Evolutionary conservation across 495 filamentous ascomycete genomes (phyloP).

Genomic region (Rhizodiscina lignyota): DNA sequence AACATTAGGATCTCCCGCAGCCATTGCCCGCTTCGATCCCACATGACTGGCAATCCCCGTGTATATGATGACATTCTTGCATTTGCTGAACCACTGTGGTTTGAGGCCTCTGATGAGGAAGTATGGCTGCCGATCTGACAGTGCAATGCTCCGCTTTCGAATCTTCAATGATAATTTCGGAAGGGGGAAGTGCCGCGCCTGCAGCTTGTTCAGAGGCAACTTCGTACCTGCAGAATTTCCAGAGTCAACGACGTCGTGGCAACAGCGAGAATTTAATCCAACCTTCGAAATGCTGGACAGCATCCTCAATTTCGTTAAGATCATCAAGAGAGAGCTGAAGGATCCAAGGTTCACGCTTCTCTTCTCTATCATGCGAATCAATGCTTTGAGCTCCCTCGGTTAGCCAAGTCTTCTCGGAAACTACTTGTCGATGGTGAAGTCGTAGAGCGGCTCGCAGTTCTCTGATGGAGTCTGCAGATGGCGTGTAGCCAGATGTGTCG

Average conservation of each 20-base stretch:
- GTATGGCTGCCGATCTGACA: slow-evolving; percentile 28
- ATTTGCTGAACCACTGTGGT: slow-evolving; percentile 21
- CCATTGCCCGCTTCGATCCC: too few relatives aligned
- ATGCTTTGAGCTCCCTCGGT: slow-evolving; percentile 1
- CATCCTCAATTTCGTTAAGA: slow-evolving; percentile 7
- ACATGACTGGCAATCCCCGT: slow-evolving; percentile 34
- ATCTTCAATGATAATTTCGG: slow-evolving; percentile 19
- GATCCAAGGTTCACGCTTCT: not conserved
- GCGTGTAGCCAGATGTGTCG: too few relatives aligned
- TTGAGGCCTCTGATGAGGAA: slow-evolving; percentile 32
- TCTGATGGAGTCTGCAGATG: too few relatives aligned
- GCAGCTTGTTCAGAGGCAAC: slow-evolving; percentile 3
- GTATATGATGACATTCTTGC: slow-evolving; percentile 33
- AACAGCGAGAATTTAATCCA: too few relatives aligned
- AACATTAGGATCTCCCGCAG: too few relatives aligned
- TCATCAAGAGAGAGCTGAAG: slow-evolving; percentile 4
- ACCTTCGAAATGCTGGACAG: too few relatives aligned
- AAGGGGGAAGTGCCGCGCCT: slow-evolving; percentile 20
- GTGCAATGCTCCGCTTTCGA: slow-evolving; percentile 10
- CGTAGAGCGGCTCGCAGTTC: too few relatives aligned
- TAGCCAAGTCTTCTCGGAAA: not conserved
- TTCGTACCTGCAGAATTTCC: not conserved
- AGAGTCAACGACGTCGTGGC: too few relatives aligned
- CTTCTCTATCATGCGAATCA: slow-evolving; percentile 1
- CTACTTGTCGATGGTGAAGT: too few relatives aligned